Evolutionary conservation across 352 stramenopile species (phyloP).

Genomic region (Globisporangium paddicum): DNA sequence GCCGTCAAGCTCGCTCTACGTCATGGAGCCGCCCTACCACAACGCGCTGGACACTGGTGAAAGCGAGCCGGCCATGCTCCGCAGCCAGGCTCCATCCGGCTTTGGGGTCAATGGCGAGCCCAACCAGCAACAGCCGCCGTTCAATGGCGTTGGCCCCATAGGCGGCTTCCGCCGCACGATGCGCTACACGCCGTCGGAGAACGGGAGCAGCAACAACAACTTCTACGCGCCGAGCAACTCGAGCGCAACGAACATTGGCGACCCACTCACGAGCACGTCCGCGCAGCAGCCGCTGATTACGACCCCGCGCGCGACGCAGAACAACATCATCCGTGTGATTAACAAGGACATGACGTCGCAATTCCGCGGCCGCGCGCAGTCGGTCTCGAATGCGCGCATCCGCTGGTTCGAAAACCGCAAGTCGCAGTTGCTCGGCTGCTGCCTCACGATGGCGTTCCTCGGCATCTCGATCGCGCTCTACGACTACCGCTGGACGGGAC

Average conservation of each 20-base stretch:
- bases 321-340: constrained; percentile 86
- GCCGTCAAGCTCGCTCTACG: constrained; percentile 46
- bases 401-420: constrained; percentile 89
- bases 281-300: constrained; percentile 64
- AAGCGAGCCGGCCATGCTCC: constrained; percentile 2
- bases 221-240: constrained; percentile 32
- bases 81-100: background rate
- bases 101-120: constrained; percentile 20
- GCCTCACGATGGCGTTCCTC: constrained; percentile 82
- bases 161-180: constrained; percentile 18
- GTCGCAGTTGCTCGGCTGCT: constrained; percentile 81
- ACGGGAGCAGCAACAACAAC: constrained; percentile 15
- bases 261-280: constrained; percentile 37
- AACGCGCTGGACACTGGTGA: constrained; percentile 19
- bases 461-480: constrained; percentile 85
- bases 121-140: constrained; percentile 15
- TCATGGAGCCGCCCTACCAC: constrained; percentile 58
- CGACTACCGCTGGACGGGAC: constrained; percentile 82
- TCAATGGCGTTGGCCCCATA: background rate
- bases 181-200: constrained; percentile 12
- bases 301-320: constrained; percentile 45
- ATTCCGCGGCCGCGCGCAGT: constrained; percentile 75
- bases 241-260: constrained; percentile 6
- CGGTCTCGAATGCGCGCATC: constrained; percentile 63
- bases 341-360: constrained; percentile 89